phyloP scores from a whole-genome alignment of 1,284 basidiomycete species.

The Spongiforma sp. region DNA sequence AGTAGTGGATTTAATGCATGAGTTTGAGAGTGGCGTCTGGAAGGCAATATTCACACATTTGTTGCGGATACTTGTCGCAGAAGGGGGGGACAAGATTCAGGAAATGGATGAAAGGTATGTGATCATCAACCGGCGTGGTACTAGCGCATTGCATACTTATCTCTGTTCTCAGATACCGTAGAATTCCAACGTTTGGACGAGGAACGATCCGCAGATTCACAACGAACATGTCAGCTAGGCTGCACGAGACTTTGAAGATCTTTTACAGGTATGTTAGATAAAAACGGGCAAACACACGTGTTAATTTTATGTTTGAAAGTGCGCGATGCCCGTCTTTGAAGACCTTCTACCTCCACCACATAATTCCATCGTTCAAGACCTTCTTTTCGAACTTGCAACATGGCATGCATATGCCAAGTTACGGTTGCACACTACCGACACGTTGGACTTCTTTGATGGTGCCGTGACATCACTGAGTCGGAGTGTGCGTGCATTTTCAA shows the following conservation, averaged over 20 bases:
- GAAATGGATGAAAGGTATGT: not conserved
- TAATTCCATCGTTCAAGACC: not conserved
- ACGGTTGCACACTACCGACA: not conserved
- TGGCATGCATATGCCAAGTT: slow-evolving; percentile 1
- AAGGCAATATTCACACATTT: not conserved
- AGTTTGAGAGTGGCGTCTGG: not conserved
- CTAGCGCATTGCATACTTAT: not conserved
- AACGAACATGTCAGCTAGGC: not conserved
- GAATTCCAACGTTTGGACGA: not conserved
- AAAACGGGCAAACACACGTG: too few relatives aligned
- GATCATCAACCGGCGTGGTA: not conserved
- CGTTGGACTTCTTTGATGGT: not conserved
- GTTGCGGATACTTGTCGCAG: not conserved
- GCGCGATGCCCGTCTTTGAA: not conserved
- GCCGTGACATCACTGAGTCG: not conserved
- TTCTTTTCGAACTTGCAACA: not conserved
- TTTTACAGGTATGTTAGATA: not conserved
- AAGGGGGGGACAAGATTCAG: not conserved
- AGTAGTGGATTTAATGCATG: not conserved
- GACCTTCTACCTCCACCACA: not conserved
- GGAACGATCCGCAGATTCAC: not conserved
- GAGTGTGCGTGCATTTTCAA: not conserved
- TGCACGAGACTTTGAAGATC: not conserved
- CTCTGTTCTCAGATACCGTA: not conserved
- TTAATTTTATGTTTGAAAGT: too few relatives aligned